A percentile compares a stretch with the other conserved stretches of the same genome.
Conservation (phyloP, 164 flowering plant species). For the Vitis cinerea region DNA sequence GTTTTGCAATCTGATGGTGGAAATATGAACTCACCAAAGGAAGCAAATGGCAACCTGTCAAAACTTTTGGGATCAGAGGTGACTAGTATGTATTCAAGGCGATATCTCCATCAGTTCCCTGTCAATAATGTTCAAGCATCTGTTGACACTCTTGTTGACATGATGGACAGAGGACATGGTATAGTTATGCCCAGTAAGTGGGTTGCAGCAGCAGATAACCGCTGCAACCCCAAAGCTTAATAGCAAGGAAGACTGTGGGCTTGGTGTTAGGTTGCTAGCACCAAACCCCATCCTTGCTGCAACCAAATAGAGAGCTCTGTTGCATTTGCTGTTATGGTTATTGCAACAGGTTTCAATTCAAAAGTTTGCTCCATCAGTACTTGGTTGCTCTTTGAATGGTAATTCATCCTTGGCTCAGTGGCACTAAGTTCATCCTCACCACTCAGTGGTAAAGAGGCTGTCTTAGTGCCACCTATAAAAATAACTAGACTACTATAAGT, state of each 20-base stretch:
- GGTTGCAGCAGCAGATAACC: slow-evolving; percentile 57
- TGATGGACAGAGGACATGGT: slow-evolving; percentile 38
- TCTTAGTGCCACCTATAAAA: slow-evolving; percentile 9
- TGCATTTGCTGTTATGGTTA: slow-evolving; percentile 12
- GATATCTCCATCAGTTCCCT: slow-evolving; percentile 32
- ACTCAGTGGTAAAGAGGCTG: not conserved
- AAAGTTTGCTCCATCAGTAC: slow-evolving; percentile 30
- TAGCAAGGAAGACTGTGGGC: slow-evolving; percentile 22
- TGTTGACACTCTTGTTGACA: slow-evolving; percentile 33
- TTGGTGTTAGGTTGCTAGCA: slow-evolving; percentile 17
- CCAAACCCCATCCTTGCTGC: slow-evolving; percentile 31
- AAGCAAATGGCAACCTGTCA: slow-evolving; percentile 31
- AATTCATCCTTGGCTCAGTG: slow-evolving; percentile 85
- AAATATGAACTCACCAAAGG: slow-evolving; percentile 46
- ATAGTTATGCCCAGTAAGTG: slow-evolving; percentile 41
- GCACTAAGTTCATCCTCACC: slow-evolving; percentile 36
- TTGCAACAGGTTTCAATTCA: slow-evolving; percentile 25
- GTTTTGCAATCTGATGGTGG: slow-evolving; percentile 54
- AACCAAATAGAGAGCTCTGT: slow-evolving; percentile 40
- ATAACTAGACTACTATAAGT: not conserved
- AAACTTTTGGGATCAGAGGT: slow-evolving; percentile 56
- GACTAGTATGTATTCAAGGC: slow-evolving; percentile 55
- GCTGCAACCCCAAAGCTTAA: slow-evolving; percentile 62
- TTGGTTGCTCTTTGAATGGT: slow-evolving; percentile 55
- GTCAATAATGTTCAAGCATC: slow-evolving; percentile 41